phyloP scores from a whole-genome alignment of 1,139 yeast genomes.

The Scheffersomyces titani region DNA sequence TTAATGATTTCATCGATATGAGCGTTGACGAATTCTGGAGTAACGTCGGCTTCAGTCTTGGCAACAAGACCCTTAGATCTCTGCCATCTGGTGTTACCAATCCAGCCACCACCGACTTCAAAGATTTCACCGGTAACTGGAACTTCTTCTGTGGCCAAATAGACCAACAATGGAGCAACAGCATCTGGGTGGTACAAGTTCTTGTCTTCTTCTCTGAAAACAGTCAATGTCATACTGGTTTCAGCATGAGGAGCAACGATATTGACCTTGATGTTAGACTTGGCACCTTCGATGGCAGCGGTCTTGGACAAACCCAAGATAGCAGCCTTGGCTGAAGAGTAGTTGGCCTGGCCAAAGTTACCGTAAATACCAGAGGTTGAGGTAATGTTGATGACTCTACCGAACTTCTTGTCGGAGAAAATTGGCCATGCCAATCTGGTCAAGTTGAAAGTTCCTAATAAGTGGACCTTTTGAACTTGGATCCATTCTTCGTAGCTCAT shows the following conservation, averaged over 20 bases:
- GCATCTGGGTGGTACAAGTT: constrained; percentile 85
- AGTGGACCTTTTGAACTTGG: constrained; percentile 78
- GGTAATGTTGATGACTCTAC: constrained; percentile 84
- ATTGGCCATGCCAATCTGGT: constrained; percentile 94
- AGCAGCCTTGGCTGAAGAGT: constrained; percentile 91
- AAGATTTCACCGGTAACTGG: constrained; percentile 66
- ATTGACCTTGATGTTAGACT: constrained; percentile 72
- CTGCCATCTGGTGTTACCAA: constrained; percentile 94
- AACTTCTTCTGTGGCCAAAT: constrained; percentile 72
- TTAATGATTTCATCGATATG: constrained; percentile 67
- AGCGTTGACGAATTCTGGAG: constrained; percentile 72
- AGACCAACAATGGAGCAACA: constrained; percentile 88
- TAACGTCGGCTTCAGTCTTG: constrained; percentile 45
- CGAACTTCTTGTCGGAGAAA: constrained; percentile 74
- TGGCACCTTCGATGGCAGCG: constrained; percentile 87
- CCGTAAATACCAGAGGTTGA: constrained; percentile 98
- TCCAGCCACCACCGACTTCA: constrained; percentile 83
- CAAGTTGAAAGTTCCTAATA: constrained; percentile 78
- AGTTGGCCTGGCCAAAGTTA: constrained; percentile 96
- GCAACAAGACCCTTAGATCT: constrained; percentile 84
- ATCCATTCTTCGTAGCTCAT: constrained; percentile 87
- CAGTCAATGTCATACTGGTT: constrained; percentile 92
- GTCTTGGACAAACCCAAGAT: constrained; percentile 84
- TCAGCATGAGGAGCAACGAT: constrained; percentile 97
- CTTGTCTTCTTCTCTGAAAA: constrained; percentile 73